Evolutionary conservation across 179 eudicot genomes (phyloP).

Genomic region (Spinacia oleracea): DNA sequence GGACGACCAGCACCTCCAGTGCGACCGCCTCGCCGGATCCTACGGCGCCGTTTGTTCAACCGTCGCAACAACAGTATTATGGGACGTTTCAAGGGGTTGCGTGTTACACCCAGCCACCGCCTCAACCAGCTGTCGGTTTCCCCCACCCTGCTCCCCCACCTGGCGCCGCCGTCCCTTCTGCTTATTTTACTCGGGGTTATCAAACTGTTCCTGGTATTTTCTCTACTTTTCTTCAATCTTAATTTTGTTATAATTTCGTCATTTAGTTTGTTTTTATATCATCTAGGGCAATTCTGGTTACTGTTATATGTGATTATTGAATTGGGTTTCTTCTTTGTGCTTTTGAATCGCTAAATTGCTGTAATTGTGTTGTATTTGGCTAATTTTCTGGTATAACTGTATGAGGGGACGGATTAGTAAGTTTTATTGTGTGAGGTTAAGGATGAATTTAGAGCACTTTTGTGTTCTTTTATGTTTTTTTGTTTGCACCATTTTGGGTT

Average conservation of each 20-base stretch:
- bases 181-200: conserved; percentile 55
- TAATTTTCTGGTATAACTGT: neutral
- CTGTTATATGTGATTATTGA: neutral
- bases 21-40: conserved; percentile 17
- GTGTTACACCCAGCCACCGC: conserved; percentile 45
- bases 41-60: conserved; percentile 19
- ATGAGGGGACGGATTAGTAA: neutral
- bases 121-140: conserved; percentile 51
- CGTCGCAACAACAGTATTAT: conserved; percentile 42
- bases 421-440: neutral
- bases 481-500: too few relatives aligned
- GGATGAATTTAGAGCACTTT: neutral
- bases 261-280: neutral
- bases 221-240: neutral
- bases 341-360: neutral
- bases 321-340: neutral
- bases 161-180: conserved; percentile 29
- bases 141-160: conserved; percentile 63
- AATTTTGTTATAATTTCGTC: neutral
- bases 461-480: too few relatives aligned
- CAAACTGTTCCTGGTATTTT: conserved; percentile 61
- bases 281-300: neutral
- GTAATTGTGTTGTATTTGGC: neutral
- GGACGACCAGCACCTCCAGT: conserved; percentile 29
- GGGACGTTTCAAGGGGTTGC: conserved; percentile 91